Evolutionary conservation across 345 rosid species (phyloP), one percentile per base, ranked within the genome.

Genomic region (Pistacia vera): DNA sequence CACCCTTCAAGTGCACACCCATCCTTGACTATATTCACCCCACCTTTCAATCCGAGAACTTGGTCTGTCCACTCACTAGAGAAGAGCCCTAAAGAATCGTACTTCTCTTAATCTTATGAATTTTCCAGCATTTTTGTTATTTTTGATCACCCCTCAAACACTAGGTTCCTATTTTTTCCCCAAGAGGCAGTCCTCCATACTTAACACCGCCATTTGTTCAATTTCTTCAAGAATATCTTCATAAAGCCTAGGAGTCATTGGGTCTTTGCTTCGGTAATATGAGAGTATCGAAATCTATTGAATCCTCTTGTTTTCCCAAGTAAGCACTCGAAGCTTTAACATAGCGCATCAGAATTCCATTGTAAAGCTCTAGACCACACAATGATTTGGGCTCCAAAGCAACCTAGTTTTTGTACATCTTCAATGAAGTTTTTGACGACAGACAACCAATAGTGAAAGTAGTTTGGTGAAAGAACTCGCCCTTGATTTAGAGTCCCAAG

Each of bases 111-210:
- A 91, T 82, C 79, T 83, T 80, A 91, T 77, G 73, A 91, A 93
- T 2, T 84, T 63, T 0, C 44, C 28, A 0, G 84, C 88, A 2
- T 83, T 85, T 13, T 79, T 83, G 22, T 91, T 93, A 63, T 84
- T 95, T 46, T 63, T 66, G 17, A 90, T 72, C 11, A 80, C 95
- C 7, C 89, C 90, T 68, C 79, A 44, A 91, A 92, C 0, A 84
- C 95, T 3, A 89, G 2, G 76, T 91, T 91, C 60, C 97, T 70
- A 33, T 95, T 95, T 81, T 95, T 95, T 17, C 95, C 97, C 97
- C 97, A 92, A 3, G 97, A 0, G 98, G 97, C 74, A 86, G 76
- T 1, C 83, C 97, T 4, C 87, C 85, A 33, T 91, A 92, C 75
- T 95, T 95, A 90, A 87, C 68, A 95, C 9, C 0, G 92, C 97